Base-by-base conservation (phyloP, 2,329 filamentous ascomycete genomes). In the Chlorencoelia australis region DNA sequence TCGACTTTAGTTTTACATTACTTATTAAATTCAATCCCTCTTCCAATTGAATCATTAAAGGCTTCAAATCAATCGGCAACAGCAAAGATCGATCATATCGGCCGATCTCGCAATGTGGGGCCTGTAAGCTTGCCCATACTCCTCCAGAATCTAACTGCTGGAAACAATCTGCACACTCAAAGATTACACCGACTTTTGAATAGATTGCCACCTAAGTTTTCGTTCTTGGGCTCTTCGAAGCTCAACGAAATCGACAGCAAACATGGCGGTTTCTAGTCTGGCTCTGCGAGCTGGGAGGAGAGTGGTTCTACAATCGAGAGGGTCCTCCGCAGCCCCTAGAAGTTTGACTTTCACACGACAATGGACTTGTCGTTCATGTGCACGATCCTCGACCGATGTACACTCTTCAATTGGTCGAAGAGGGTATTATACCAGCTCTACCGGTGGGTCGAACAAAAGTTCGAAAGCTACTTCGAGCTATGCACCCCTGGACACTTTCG, bases 401-500 rank as follows among this genome's bases (percentile, higher is more conserved):
- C 26, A 40, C 13, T 25, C 19, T n/a, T 22, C 44, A 33, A 45
- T 47, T 46, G 44, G 36, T 18, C 39, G 39, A 43, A 48, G 54
- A 26, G 48, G 52, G 11, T 59, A 52, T 37, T 58, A 57, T 36
- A 49, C 48, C 18, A 58, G 50, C 43, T 52, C 55, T 34, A 45
- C 45, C 15, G 47, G 39, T 9, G 54, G 56, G 44, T 47, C 50
- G 24, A 37, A 46, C 3, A 51, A 50, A 33, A 48, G 33, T 9
- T 42, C 43, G 11, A 41, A 35, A 16, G 49, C 48, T 3, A 43
- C 52, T 30, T 59, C 65, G 37, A 45, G 61, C 28, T 63, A 65
- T 45, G 61, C 62, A 24, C 65, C 67, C 30, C 57, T 69, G 28
- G 67, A 70, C 54, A 67, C 55, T 9, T 94, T 94, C 54, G 69